Conservation (phyloP, 108 stramenopile genomes). For the Nitzschia inconspicua region DNA sequence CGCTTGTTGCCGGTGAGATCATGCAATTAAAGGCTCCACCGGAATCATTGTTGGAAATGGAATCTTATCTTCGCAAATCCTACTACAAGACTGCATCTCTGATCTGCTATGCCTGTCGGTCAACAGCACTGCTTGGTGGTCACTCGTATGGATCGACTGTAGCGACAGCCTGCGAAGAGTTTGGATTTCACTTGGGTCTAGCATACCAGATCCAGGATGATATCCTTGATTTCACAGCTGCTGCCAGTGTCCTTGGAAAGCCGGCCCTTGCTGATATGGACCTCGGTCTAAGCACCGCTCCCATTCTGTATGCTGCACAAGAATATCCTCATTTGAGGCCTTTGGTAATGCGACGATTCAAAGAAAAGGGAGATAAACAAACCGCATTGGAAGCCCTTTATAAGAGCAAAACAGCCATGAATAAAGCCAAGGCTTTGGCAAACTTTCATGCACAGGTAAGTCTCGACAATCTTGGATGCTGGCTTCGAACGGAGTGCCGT, state of each 20-base stretch:
- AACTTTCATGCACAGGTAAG: constrained; percentile 89
- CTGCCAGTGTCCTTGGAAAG: constrained; percentile 82
- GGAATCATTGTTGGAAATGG: constrained; percentile 86
- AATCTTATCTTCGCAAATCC: constrained; percentile 86
- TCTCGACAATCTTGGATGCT: neutral
- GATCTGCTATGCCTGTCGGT: constrained; percentile 90
- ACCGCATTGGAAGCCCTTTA: constrained; percentile 77
- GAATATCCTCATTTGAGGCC: constrained; percentile 72
- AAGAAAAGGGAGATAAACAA: constrained; percentile 91
- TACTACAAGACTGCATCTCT: constrained; percentile 98
- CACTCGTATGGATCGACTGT: constrained; percentile 81
- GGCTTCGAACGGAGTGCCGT: neutral
- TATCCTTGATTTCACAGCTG: constrained; percentile 92
- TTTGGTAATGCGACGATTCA: constrained; percentile 90
- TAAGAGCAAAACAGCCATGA: constrained; percentile 81
- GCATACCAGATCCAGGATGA: constrained; percentile 98
- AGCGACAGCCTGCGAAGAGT: constrained; percentile 93
- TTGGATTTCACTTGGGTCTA: constrained; percentile 95
- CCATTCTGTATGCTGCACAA: constrained; percentile 93
- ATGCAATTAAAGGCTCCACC: constrained; percentile 92
- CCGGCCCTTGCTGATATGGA: constrained; percentile 84
- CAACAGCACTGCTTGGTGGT: constrained; percentile 88
- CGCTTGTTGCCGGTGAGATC: constrained; percentile 95
- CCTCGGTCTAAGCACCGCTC: constrained; percentile 94
- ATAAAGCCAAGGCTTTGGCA: constrained; percentile 83